Evolutionary conservation across 2,329 filamentous ascomycete genomes (phyloP).

Genomic region (Setomelanomma holmii): DNA sequence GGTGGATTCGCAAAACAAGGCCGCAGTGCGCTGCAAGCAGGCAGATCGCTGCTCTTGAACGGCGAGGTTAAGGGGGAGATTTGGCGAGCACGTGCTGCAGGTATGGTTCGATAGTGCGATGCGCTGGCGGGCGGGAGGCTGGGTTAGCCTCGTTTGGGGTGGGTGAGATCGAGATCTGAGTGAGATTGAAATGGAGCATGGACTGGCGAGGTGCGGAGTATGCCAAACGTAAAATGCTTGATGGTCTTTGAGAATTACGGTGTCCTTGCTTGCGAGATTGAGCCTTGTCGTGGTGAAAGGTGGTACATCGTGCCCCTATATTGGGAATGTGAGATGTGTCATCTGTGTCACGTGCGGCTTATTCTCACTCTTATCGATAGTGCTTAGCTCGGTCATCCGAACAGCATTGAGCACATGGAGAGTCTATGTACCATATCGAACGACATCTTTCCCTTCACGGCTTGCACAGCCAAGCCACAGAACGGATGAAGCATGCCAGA

Average conservation of each 20-base stretch:
- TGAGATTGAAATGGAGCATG: not conserved
- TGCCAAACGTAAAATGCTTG: not conserved
- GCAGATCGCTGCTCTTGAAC: constrained; percentile 5
- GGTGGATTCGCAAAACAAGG: too few species aligned
- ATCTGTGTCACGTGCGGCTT: constrained; percentile 6
- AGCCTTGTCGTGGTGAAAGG: not conserved
- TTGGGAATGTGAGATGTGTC: not conserved
- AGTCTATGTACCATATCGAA: not conserved
- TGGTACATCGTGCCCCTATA: not conserved
- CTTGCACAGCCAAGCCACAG: too few species aligned
- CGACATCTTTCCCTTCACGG: too few species aligned
- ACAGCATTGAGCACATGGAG: not conserved
- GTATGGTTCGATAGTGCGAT: constrained; percentile 20
- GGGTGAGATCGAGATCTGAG: constrained; percentile 10
- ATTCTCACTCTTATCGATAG: constrained; percentile 1
- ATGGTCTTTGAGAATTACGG: not conserved
- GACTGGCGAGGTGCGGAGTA: not conserved
- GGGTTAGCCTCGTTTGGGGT: constrained; percentile 13
- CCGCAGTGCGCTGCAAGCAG: not conserved
- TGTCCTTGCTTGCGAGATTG: not conserved
- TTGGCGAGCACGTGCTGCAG: constrained; percentile 6
- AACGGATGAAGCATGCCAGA: not conserved
- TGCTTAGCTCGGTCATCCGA: not conserved
- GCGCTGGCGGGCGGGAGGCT: constrained; percentile 16
- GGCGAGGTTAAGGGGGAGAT: constrained; percentile 9